Evolutionary conservation across 176 grass and related monocot species (phyloP).

Genomic region (Carex littledalei): DNA sequence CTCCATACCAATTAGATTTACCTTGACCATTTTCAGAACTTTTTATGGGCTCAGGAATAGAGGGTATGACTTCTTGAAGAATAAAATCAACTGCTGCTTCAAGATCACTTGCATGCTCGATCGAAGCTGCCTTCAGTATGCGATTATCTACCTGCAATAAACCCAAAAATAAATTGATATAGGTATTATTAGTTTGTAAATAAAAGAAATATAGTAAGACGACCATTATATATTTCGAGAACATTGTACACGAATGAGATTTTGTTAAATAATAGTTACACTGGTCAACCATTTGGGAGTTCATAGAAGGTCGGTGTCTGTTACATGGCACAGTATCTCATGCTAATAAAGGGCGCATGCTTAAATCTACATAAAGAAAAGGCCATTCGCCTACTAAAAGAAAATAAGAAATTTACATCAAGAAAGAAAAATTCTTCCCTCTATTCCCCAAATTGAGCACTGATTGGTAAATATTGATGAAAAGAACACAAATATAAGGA

Average conservation of each 20-base stretch:
- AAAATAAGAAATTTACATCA: neutral
- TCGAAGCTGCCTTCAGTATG: constrained; percentile 24
- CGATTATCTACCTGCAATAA: constrained; percentile 13
- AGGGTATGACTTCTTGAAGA: constrained; percentile 17
- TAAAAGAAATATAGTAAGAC: neutral
- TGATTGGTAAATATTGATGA: neutral
- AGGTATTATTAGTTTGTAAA: neutral
- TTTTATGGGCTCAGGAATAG: neutral
- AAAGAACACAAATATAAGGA: neutral
- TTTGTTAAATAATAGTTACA: neutral
- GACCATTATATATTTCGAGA: neutral
- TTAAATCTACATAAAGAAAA: no score
- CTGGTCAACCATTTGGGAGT: neutral
- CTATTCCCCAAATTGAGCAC: neutral
- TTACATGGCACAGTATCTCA: neutral
- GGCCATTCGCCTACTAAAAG: neutral
- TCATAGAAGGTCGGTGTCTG: neutral
- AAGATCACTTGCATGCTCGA: constrained; percentile 17
- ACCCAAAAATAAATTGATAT: neutral
- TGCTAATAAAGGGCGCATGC: no score
- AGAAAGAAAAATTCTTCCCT: neutral
- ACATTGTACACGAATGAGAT: neutral
- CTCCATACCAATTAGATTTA: neutral
- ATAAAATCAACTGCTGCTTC: constrained; percentile 19
- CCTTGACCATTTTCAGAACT: neutral